phyloP scores from a whole-genome alignment of 2,329 filamentous ascomycete species.

The Colletotrichum godetiae region DNA sequence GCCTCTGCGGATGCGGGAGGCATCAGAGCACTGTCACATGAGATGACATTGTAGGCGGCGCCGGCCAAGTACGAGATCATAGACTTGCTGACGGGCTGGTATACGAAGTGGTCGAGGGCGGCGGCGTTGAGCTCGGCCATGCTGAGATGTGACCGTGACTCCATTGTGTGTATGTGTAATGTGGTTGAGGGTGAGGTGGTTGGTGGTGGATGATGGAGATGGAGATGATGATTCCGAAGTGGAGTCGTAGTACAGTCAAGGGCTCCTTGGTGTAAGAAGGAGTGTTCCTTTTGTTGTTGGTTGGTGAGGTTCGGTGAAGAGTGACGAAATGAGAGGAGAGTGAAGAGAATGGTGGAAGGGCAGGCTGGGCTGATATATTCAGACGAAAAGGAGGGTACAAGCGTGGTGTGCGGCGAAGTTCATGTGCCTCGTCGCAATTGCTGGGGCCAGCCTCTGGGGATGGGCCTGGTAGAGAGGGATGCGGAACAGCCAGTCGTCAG shows the following conservation, averaged over 20 bases:
- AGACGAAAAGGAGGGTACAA: slow-evolving; percentile 33
- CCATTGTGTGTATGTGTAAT: slow-evolving; percentile 53
- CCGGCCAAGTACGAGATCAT: slow-evolving; percentile 84
- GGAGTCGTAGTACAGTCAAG: slow-evolving; percentile 23
- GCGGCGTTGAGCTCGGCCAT: slow-evolving; percentile 73
- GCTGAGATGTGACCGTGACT: slow-evolving; percentile 58
- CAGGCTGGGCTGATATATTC: slow-evolving; percentile 36
- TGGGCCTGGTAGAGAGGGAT: slow-evolving; percentile 33
- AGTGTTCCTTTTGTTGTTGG: slow-evolving; percentile 40
- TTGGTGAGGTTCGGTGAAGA: slow-evolving; percentile 22
- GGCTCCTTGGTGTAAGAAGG: slow-evolving; percentile 43
- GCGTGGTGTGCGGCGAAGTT: slow-evolving; percentile 45
- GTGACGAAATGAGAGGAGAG: slow-evolving; percentile 23
- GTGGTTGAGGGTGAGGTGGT: slow-evolving; percentile 38
- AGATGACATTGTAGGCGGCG: slow-evolving; percentile 82
- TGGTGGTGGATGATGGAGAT: slow-evolving; percentile 34
- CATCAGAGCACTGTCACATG: slow-evolving; percentile 75
- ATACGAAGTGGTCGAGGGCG: slow-evolving; percentile 84
- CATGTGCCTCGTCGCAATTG: slow-evolving; percentile 37
- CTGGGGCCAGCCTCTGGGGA: slow-evolving; percentile 24
- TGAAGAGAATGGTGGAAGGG: slow-evolving; percentile 3
- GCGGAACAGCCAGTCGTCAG: slow-evolving; percentile 45
- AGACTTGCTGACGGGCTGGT: slow-evolving; percentile 76
- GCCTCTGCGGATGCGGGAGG: slow-evolving; percentile 52
- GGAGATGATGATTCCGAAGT: slow-evolving; percentile 28